phyloP scores from a whole-genome alignment of 2,329 filamentous ascomycete species.

The Aspergillus brunneoviolaceus region DNA sequence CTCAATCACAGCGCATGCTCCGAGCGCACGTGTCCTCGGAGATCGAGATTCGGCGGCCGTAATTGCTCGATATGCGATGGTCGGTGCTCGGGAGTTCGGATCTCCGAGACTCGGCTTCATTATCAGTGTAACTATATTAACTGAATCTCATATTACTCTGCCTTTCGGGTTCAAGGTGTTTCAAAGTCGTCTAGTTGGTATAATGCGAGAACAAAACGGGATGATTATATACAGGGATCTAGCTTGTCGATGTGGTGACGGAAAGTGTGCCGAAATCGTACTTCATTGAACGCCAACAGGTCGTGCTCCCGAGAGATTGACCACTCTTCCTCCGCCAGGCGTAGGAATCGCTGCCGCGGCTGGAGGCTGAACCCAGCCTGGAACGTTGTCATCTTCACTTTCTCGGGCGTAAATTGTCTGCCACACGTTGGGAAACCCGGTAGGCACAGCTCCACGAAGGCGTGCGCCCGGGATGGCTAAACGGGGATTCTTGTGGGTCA shows the following conservation, averaged over 20 bases:
- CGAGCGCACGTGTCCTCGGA: neutral
- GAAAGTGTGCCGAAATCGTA: neutral
- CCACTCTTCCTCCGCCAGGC: constrained; percentile 52
- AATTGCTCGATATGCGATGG: neutral
- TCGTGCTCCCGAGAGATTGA: constrained; percentile 58
- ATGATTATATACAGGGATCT: neutral
- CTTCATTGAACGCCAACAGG: constrained; percentile 45
- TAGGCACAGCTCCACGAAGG: constrained; percentile 40
- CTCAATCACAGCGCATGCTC: neutral
- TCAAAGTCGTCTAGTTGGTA: neutral
- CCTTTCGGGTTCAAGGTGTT: neutral
- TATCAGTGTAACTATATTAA: neutral
- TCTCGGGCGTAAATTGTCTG: constrained; percentile 64
- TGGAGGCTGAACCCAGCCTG: constrained; percentile 67
- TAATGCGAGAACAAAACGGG: neutral
- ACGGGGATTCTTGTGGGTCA: constrained; percentile 72
- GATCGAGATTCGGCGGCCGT: neutral
- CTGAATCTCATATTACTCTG: neutral
- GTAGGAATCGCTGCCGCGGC: constrained; percentile 25
- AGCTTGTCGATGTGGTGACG: neutral
- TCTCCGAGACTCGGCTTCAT: neutral
- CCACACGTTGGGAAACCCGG: constrained; percentile 70
- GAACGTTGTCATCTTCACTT: constrained; percentile 62
- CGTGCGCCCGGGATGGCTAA: constrained; percentile 78
- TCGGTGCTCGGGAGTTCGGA: neutral